Evolutionary conservation across 2,329 filamentous ascomycete genomes (phyloP).

Genomic region (Claviceps purpurea): DNA sequence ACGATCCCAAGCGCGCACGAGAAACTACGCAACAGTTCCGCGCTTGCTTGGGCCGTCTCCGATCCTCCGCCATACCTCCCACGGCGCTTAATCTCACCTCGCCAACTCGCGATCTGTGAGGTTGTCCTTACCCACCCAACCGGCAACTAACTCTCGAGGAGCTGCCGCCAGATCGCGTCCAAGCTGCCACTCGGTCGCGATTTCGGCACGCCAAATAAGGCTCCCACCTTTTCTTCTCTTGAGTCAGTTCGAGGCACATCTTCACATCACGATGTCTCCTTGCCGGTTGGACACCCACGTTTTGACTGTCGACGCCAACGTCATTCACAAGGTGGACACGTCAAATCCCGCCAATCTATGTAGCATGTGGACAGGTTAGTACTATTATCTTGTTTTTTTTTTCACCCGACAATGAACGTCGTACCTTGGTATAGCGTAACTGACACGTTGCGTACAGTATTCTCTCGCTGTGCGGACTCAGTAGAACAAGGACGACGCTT

Average conservation of each 20-base stretch:
- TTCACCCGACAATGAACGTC: not conserved
- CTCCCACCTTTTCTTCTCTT: not conserved
- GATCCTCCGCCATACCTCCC: no score
- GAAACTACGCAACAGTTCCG: no score
- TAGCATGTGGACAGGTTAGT: constrained; percentile 91
- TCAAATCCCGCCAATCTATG: constrained; percentile 85
- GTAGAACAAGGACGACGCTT: constrained; percentile 84
- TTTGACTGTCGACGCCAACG: constrained; percentile 78
- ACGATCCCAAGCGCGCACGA: no score
- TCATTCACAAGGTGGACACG: constrained; percentile 91
- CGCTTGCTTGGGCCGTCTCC: no score
- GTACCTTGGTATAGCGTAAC: constrained; percentile 9
- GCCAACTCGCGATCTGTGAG: no score
- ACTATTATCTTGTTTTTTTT: not conserved
- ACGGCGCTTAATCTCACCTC: no score
- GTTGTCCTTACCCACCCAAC: no score
- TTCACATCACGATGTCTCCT: constrained; percentile 42
- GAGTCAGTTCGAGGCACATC: constrained; percentile 9
- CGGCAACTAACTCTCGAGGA: no score
- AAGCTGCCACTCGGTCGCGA: not conserved
- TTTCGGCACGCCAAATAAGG: not conserved
- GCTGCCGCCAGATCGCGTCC: not conserved
- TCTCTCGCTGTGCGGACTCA: constrained; percentile 86
- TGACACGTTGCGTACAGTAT: constrained; percentile 45
- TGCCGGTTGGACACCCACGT: constrained; percentile 72